These are phyloP conservation scores for Cordyceps fumosorosea DNA, from an alignment of 2,329 filamentous ascomycete species.

Conservation along the genomic window DNA sequence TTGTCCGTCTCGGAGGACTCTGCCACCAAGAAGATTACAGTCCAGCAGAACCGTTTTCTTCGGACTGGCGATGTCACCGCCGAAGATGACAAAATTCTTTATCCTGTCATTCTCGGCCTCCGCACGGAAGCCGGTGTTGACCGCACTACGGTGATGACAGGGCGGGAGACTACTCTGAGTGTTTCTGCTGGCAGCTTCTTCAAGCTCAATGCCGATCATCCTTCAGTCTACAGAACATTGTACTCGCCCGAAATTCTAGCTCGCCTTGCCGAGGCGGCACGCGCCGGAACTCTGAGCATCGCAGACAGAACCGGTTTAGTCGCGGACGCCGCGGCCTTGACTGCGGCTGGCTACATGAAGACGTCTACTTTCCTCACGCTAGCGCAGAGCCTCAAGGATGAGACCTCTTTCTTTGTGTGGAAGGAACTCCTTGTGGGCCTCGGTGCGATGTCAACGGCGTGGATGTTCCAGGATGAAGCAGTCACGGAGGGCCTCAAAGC, in stretches of 20 bases:
- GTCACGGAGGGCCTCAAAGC: constrained; percentile 69
- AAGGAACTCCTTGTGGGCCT: constrained; percentile 80
- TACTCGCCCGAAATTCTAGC: constrained; percentile 77
- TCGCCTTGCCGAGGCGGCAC: constrained; percentile 83
- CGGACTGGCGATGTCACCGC: constrained; percentile 88
- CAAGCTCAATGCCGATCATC: constrained; percentile 94
- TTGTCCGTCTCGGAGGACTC: constrained; percentile 64
- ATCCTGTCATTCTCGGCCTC: constrained; percentile 82
- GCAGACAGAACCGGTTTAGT: constrained; percentile 94
- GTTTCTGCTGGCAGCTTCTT: constrained; percentile 78
- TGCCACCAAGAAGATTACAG: constrained; percentile 61
- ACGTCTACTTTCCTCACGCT: constrained; percentile 86
- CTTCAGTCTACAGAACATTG: constrained; percentile 83
- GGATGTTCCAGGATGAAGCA: constrained; percentile 69
- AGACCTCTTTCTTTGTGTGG: constrained; percentile 91
- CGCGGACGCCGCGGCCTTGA: constrained; percentile 82
- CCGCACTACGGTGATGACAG: constrained; percentile 32
- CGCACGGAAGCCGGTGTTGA: constrained; percentile 76
- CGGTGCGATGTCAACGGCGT: constrained; percentile 69
- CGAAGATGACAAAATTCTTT: constrained; percentile 82
- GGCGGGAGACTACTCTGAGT: constrained; percentile 69
- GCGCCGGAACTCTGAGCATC: constrained; percentile 61
- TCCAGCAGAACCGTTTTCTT: constrained; percentile 94
- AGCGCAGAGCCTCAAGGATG: constrained; percentile 74
- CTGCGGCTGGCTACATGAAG: constrained; percentile 86